phyloP scores from a whole-genome alignment of 352 stramenopile species.

The Phytophthora fragariae region DNA sequence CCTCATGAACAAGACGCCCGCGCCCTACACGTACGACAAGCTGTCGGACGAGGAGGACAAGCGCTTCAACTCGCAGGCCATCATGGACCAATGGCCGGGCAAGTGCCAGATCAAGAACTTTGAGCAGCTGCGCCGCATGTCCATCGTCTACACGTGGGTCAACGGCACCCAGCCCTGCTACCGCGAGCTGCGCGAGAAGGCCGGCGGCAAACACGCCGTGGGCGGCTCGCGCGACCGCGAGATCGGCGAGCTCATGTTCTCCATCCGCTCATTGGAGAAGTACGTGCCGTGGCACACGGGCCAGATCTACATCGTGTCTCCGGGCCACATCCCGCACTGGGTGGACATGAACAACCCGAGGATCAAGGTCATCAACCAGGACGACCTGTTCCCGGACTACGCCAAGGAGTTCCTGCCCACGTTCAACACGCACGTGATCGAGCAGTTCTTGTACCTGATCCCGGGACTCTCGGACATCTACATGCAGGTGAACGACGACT shows the following conservation, averaged over 20 bases:
- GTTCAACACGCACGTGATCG: constrained; percentile 91
- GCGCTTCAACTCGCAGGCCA: constrained; percentile 51
- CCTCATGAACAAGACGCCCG: constrained; percentile 51
- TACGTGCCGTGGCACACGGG: constrained; percentile 86
- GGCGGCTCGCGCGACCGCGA: constrained; percentile 86
- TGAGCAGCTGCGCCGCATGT: constrained; percentile 83
- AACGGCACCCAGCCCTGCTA: constrained; percentile 91
- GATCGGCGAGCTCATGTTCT: constrained; percentile 91
- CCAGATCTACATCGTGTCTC: constrained; percentile 87
- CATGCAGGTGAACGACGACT: constrained; percentile 93
- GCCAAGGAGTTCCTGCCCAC: constrained; percentile 82
- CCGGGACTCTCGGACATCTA: constrained; percentile 87
- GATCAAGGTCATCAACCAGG: constrained; percentile 90
- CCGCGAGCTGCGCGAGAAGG: constrained; percentile 65
- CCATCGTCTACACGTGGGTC: constrained; percentile 92
- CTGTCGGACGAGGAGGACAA: constrained; percentile 63
- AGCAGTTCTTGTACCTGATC: constrained; percentile 90
- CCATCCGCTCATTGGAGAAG: constrained; percentile 86
- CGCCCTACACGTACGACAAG: constrained; percentile 59
- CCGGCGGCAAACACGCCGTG: constrained; percentile 74
- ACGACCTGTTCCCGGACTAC: constrained; percentile 87
- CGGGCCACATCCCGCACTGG: constrained; percentile 86
- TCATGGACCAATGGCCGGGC: constrained; percentile 71
- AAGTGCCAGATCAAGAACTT: constrained; percentile 91
- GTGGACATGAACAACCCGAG: constrained; percentile 81